Percentiles rank a stretch among this genome's conserved stretches.
These are phyloP conservation scores for Fomitopsis serialis DNA, from an alignment of 768 basidiomycete genomes.

Conservation along the genomic window DNA sequence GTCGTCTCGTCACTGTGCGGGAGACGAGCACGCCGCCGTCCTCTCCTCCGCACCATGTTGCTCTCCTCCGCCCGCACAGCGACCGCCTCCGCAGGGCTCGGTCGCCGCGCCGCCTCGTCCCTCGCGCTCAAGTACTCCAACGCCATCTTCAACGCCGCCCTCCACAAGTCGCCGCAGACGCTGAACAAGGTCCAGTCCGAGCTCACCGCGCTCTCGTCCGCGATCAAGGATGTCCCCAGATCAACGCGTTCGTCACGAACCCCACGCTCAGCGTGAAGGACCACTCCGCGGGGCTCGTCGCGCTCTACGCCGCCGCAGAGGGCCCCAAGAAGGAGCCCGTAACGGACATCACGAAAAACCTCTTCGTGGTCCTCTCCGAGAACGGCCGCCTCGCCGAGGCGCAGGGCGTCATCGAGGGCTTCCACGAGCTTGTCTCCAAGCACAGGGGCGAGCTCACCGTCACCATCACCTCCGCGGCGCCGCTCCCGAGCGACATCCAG, in stretches of 20 bases:
- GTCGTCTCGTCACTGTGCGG: neutral
- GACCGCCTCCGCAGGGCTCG: conserved; percentile 40
- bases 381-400: conserved; percentile 89
- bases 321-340: conserved; percentile 67
- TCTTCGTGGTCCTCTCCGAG: conserved; percentile 84
- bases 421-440: conserved; percentile 82
- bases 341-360: conserved; percentile 87
- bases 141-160: conserved; percentile 75
- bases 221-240: conserved; percentile 60
- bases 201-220: conserved; percentile 61
- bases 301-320: conserved; percentile 66
- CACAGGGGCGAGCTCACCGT: conserved; percentile 93
- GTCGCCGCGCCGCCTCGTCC: conserved; percentile 68
- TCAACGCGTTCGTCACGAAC: conserved; percentile 75
- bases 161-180: conserved; percentile 75
- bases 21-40: neutral
- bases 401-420: conserved; percentile 82
- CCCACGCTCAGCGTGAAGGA: conserved; percentile 86
- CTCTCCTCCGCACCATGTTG: conserved; percentile 42
- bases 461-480: conserved; percentile 81
- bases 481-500: conserved; percentile 73
- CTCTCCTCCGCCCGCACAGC: conserved; percentile 48
- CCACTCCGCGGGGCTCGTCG: conserved; percentile 59
- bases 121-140: conserved; percentile 84
- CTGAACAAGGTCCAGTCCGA: conserved; percentile 87